Percentiles rank a stretch among this genome's conserved stretches.
Conservation (phyloP, 1,139 yeast species). For the Blastobotrys aristatus region DNA sequence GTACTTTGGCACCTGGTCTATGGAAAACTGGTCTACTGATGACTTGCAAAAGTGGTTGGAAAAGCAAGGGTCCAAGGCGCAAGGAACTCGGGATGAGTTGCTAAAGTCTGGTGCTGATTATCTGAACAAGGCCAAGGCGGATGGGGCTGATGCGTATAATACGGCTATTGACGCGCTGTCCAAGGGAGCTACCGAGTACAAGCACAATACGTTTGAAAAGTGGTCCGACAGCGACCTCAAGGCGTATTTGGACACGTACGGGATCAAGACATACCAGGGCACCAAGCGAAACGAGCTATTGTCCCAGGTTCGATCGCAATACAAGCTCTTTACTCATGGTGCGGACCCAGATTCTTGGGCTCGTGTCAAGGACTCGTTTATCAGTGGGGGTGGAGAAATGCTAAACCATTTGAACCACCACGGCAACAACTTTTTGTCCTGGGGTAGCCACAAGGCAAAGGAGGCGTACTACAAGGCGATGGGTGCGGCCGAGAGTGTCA, state of each 20-base stretch:
- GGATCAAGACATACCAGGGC: constrained; percentile 40
- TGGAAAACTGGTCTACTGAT: constrained; percentile 44
- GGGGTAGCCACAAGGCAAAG: constrained; percentile 9
- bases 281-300: constrained; percentile 45
- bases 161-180: constrained; percentile 21
- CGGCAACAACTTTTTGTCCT: constrained; percentile 4
- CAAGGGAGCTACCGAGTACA: constrained; percentile 26
- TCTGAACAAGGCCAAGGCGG: constrained; percentile 27
- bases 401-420: constrained; percentile 2
- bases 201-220: constrained; percentile 40
- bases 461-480: constrained; percentile 8
- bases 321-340: constrained; percentile 16
- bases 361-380: constrained; percentile 10
- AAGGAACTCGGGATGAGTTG: constrained; percentile 39
- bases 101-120: constrained; percentile 35
- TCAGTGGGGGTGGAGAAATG: constrained; percentile 7
- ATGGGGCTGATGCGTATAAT: constrained; percentile 26
- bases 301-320: constrained; percentile 36
- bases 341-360: constrained; percentile 17
- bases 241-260: constrained; percentile 50
- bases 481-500: constrained; percentile 3
- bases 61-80: constrained; percentile 35
- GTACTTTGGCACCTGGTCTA: constrained; percentile 37
- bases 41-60: constrained; percentile 40
- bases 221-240: constrained; percentile 55